Conservation (phyloP, 345 rosid species). For the Draba incana region DNA sequence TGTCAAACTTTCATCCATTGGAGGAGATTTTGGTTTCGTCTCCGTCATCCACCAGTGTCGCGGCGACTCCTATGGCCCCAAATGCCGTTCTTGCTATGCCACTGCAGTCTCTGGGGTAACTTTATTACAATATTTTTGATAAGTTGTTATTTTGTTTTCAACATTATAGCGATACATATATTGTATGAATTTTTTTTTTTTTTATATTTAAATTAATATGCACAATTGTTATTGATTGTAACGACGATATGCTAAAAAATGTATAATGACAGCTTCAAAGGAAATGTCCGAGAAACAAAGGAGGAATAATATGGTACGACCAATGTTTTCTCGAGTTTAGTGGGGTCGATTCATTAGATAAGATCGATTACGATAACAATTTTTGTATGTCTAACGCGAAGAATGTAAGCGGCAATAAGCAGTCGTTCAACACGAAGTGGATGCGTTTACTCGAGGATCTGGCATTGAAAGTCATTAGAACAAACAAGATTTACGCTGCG, state of each 20-base stretch:
- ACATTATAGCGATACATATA: too few relatives aligned
- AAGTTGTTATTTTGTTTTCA: neutral
- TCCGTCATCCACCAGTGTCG: slow-evolving; percentile 53
- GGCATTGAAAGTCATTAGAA: neutral
- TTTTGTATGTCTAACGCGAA: slow-evolving; percentile 29
- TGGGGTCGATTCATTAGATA: slow-evolving; percentile 38
- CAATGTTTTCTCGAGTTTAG: neutral
- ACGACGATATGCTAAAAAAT: neutral
- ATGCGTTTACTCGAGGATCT: slow-evolving; percentile 6
- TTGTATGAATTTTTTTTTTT: too few relatives aligned
- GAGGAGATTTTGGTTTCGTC: slow-evolving; percentile 36
- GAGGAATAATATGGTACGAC: slow-evolving; percentile 52
- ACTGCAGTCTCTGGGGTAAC: slow-evolving; percentile 42
- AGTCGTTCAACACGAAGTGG: too few relatives aligned
- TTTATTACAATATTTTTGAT: neutral
- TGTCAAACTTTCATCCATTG: slow-evolving; percentile 28
- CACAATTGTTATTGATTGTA: neutral
- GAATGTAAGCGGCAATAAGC: neutral
- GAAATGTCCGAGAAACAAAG: slow-evolving; percentile 47
- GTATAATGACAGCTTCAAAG: slow-evolving; percentile 21
- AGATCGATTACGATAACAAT: slow-evolving; percentile 40
- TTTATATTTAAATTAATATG: too few relatives aligned
- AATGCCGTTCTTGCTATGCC: slow-evolving; percentile 52
- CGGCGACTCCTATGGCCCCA: slow-evolving; percentile 46
- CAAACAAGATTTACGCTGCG: neutral